These are phyloP conservation scores for Saccharomycopsis oosterbeekiorum DNA, from an alignment of 805 yeast genomes.

Conservation along the genomic window DNA sequence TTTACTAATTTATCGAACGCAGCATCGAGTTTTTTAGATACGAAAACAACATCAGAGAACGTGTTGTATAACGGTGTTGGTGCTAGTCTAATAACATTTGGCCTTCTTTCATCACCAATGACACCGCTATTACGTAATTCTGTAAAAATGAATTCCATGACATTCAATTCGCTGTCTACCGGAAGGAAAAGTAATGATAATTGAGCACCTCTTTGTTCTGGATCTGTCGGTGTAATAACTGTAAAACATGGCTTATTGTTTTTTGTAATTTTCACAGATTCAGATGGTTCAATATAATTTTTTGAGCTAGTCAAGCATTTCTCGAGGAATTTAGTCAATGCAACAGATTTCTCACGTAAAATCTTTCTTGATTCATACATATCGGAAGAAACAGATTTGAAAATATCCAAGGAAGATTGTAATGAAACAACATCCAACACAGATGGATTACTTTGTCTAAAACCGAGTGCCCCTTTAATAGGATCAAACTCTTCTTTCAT, in stretches of 20 bases:
- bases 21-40: constrained; percentile 36
- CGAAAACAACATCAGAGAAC: constrained; percentile 48
- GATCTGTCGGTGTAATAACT: constrained; percentile 63
- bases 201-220: constrained; percentile 67
- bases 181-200: constrained; percentile 63
- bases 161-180: constrained; percentile 27
- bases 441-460: constrained; percentile 83
- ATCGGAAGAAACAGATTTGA: constrained; percentile 23
- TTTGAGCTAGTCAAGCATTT: constrained; percentile 35
- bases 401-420: constrained; percentile 53
- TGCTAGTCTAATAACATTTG: constrained; percentile 83
- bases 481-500: constrained; percentile 78
- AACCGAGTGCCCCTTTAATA: constrained; percentile 77
- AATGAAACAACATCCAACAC: constrained; percentile 76
- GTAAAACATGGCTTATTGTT: constrained; percentile 34
- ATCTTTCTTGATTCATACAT: not conserved
- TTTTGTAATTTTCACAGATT: constrained; percentile 18
- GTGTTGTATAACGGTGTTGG: constrained; percentile 81
- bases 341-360: constrained; percentile 41
- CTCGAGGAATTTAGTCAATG: constrained; percentile 49
- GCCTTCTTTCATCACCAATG: constrained; percentile 82
- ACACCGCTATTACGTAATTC: constrained; percentile 48
- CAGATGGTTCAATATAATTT: constrained; percentile 32
- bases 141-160: constrained; percentile 53
- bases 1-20: constrained; percentile 23